Percentiles rank a stretch among this genome's conserved stretches.
These are phyloP conservation scores for Cladophialophora chaetospira DNA, from an alignment of 2,329 filamentous ascomycete species.

Conservation along the genomic window DNA sequence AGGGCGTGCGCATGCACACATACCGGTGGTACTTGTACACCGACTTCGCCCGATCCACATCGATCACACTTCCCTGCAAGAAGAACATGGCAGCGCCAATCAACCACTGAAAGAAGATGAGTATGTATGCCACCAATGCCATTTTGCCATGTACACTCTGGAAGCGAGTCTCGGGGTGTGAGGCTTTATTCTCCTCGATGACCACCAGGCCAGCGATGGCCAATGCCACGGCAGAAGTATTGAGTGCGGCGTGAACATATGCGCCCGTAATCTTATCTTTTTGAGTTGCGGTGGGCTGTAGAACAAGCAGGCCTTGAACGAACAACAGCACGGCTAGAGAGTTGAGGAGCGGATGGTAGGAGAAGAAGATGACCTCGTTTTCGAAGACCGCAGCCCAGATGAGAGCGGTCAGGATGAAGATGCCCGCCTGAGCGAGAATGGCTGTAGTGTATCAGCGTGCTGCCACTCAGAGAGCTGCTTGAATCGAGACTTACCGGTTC, in stretches of 20 bases:
- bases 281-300: conserved; percentile 82
- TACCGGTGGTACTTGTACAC: conserved; percentile 81
- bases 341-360: conserved; percentile 72
- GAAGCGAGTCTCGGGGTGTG: conserved; percentile 68
- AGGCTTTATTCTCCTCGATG: conserved; percentile 74
- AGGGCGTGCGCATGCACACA: neutral
- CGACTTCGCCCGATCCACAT: conserved; percentile 75
- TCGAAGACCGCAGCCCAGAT: conserved; percentile 78
- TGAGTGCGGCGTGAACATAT: conserved; percentile 68
- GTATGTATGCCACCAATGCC: conserved; percentile 72
- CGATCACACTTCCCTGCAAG: conserved; percentile 67
- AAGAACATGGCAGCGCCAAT: conserved; percentile 85
- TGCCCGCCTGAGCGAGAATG: conserved; percentile 75
- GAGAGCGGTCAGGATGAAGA: conserved; percentile 71
- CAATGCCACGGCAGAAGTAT: conserved; percentile 48
- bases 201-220: conserved; percentile 47
- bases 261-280: conserved; percentile 69
- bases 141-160: conserved; percentile 79
- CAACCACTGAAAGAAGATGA: conserved; percentile 71
- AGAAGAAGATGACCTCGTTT: conserved; percentile 75
- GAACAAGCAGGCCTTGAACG: conserved; percentile 75
- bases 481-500: conserved; percentile 56
- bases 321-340: conserved; percentile 71
- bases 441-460: conserved; percentile 66
- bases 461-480: conserved; percentile 58